Evolutionary conservation across 169 alveolate genomes (phyloP), one percentile per base, ranked within the genome.

Genomic region (Neospora caninum): DNA sequence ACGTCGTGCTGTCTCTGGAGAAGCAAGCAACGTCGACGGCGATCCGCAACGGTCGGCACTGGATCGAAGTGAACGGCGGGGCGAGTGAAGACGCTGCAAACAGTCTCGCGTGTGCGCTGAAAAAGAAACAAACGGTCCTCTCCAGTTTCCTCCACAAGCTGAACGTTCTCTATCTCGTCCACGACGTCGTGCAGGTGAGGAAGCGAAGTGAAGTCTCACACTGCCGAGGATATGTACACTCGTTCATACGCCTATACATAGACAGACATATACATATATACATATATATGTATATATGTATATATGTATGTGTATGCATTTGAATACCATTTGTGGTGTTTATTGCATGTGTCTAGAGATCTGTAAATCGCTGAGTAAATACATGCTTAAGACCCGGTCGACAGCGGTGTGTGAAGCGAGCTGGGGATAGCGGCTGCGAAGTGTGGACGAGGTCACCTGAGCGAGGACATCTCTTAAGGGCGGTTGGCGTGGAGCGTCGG

Each of bases 21-120:
- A 84, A 84, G 69, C 70, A 84, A 69, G 91, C 91, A 78, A 45
- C 91, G 78, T 42, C 78, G 41, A 49, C 70, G 31, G 78, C 42
- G 42, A 84, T 84, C 39, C 91, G 91, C 49, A 84, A 31, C 91
- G 91, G 91, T n/a, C 91, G 78, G 31, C 91, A 84, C 78, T 84
- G 91, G 91, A 84, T 84, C 45, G 78, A 84, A 84, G 78, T 84
- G 42, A 84, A 84, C 78, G 91, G 78, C 41, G 78, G 78, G 43
- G 43, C 7, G 9, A 49, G 43, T 69, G 78, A 49, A 29, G 78
- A 84, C 27, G 69, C 78, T 1, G 91, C 78, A 13, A 18, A 27
- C 45, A 43, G 42, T 20, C 91, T 84, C 31, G 91, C 91, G 41
- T 25, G 27, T 45, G 91, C 91, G 25, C 38, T 84, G 42, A 64